Conservation (phyloP, 2,329 filamentous ascomycete genomes). For the Colletotrichum limetticola region DNA sequence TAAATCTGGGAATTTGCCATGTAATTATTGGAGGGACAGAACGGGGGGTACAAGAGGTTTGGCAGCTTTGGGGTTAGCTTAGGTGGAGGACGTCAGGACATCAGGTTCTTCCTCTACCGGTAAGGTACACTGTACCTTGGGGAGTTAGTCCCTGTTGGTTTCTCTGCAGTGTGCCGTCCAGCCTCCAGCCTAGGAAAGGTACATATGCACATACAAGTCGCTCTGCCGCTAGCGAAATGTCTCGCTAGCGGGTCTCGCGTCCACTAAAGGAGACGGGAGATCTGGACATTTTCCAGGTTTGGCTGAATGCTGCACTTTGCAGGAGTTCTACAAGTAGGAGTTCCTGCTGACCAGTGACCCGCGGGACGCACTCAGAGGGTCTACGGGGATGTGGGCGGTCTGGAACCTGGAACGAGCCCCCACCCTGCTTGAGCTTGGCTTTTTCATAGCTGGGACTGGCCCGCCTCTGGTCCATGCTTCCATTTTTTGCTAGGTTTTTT, state of each 20-base stretch:
- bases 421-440: neutral
- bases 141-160: neutral
- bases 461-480: slow-evolving; percentile 7
- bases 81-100: neutral
- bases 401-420: slow-evolving; percentile 25
- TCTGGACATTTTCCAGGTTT: neutral
- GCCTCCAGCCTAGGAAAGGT: neutral
- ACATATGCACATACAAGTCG: neutral
- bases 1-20: slow-evolving; percentile 25
- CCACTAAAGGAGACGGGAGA: slow-evolving; percentile 8
- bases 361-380: neutral
- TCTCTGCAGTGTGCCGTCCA: slow-evolving; percentile 4
- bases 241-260: slow-evolving; percentile 18
- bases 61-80: neutral
- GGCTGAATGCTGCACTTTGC: neutral
- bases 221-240: slow-evolving; percentile 14
- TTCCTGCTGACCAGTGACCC: neutral
- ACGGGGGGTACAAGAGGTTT: neutral
- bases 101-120: no score
- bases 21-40: slow-evolving; percentile 3
- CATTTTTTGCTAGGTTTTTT: neutral
- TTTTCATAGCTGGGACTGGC: neutral
- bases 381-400: slow-evolving; percentile 29
- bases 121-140: no score
- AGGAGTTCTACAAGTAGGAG: neutral